These are phyloP conservation scores for Orbilia quercus DNA, from an alignment of 2,329 filamentous ascomycete species.

Conservation along the genomic window DNA sequence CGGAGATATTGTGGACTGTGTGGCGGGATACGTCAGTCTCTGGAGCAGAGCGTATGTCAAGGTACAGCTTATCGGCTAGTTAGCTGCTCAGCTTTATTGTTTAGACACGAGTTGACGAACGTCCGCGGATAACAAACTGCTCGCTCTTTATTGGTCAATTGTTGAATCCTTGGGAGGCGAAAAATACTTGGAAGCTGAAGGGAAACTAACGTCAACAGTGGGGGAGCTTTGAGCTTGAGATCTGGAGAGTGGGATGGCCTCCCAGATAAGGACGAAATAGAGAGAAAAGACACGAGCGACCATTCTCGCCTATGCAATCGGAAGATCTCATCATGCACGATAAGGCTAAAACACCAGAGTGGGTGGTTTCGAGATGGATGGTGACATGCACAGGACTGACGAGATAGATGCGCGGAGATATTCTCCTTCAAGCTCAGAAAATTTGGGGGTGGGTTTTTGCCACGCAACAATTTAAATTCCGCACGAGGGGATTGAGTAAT, in stretches of 20 bases:
- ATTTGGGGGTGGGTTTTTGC: no score
- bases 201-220: not conserved
- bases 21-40: not conserved
- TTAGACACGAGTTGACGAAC: not conserved
- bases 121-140: slow-evolving; percentile 18
- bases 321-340: slow-evolving; percentile 13
- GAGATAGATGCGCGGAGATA: slow-evolving; percentile 45
- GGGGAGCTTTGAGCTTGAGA: not conserved
- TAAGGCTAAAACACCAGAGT: slow-evolving; percentile 22
- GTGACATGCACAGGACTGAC: no score
- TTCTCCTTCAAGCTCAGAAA: slow-evolving; percentile 33
- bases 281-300: slow-evolving; percentile 1
- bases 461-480: no score
- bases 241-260: slow-evolving; percentile 7
- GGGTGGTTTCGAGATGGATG: not conserved
- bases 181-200: not conserved
- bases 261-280: slow-evolving; percentile 10
- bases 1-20: not conserved
- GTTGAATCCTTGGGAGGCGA: not conserved
- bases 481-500: no score
- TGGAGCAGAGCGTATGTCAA: not conserved
- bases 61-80: not conserved
- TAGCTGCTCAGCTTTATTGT: not conserved
- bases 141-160: not conserved
- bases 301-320: slow-evolving; percentile 5